A percentile compares a stretch with the other conserved stretches of the same genome.
Conservation (phyloP, 2,329 filamentous ascomycete species). For the Curvularia eragrostidis region DNA sequence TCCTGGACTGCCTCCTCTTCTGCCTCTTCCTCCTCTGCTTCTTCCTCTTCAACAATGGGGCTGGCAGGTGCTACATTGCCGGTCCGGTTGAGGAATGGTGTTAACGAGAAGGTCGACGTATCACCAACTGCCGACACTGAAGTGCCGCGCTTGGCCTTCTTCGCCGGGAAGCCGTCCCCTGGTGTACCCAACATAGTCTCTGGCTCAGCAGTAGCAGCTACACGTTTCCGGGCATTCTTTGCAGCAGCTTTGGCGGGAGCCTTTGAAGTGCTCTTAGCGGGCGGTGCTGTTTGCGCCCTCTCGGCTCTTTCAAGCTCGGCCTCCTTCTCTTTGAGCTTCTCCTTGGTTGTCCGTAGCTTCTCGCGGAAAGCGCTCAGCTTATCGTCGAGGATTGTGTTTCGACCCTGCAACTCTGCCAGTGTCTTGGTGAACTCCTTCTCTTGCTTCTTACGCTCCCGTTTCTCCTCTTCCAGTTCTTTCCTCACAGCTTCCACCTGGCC, state of each 20-base stretch:
- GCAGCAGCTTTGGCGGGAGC: constrained; percentile 42
- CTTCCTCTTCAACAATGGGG: constrained; percentile 47
- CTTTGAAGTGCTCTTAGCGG: constrained; percentile 39
- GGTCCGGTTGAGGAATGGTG: constrained; percentile 85
- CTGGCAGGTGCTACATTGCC: constrained; percentile 62
- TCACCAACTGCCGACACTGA: constrained; percentile 71
- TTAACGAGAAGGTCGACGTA: constrained; percentile 93
- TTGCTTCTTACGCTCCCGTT: constrained; percentile 59
- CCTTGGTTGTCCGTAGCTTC: constrained; percentile 73
- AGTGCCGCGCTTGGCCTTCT: constrained; percentile 57
- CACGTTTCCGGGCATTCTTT: constrained; percentile 53
- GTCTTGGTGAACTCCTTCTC: constrained; percentile 64
- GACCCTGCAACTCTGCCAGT: constrained; percentile 65
- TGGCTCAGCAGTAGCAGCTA: constrained; percentile 53
- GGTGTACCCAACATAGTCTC: constrained; percentile 59
- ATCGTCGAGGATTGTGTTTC: constrained; percentile 71
- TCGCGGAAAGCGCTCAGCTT: constrained; percentile 72
- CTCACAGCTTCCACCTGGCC: constrained; percentile 57
- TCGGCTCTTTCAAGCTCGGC: constrained; percentile 56
- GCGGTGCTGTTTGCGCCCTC: constrained; percentile 51
- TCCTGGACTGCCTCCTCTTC: constrained; percentile 34
- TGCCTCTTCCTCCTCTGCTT: constrained; percentile 21
- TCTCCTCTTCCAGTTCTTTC: constrained; percentile 59
- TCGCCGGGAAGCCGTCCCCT: constrained; percentile 55
- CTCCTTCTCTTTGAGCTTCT: constrained; percentile 73